phyloP scores from a whole-genome alignment of 306 rosid genomes.

The Cicer yamashitae region DNA sequence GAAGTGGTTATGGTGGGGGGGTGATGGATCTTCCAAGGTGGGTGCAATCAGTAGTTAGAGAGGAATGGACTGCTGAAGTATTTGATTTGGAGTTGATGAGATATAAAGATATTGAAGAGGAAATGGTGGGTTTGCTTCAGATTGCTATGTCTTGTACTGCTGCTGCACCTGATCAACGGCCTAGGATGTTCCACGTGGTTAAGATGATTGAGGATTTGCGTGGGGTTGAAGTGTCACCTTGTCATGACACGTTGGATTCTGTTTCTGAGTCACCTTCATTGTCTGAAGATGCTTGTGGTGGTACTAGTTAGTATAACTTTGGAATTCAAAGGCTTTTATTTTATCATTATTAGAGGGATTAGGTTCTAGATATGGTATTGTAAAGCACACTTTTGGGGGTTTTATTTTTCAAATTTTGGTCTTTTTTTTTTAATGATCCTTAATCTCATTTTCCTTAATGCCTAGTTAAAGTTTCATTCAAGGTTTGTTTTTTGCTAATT shows the following conservation, averaged over 20 bases:
- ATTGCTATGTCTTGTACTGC: constrained; percentile 77
- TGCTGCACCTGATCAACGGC: constrained; percentile 81
- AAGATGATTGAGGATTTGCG: constrained; percentile 93
- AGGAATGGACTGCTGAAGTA: constrained; percentile 99
- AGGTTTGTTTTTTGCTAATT: neutral
- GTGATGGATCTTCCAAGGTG: constrained; percentile 81
- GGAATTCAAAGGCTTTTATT: neutral
- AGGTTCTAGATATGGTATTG: constrained; percentile 1
- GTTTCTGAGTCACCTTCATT: constrained; percentile 82
- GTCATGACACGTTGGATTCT: constrained; percentile 70
- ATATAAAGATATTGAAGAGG: constrained; percentile 96
- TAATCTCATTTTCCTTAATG: constrained; percentile 2
- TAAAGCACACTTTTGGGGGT: constrained; percentile 46
- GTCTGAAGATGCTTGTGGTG: constrained; percentile 76
- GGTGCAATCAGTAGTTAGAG: constrained; percentile 98
- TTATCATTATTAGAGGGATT: neutral
- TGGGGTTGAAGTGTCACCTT: constrained; percentile 77
- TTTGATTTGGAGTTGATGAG: constrained; percentile 96
- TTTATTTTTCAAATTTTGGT: neutral
- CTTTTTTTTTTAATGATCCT: neutral
- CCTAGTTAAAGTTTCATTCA: neutral
- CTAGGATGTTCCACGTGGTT: constrained; percentile 76
- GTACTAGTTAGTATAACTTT: constrained; percentile 51
- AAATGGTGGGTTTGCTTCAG: constrained; percentile 94
- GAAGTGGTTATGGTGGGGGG: constrained; percentile 55